phyloP scores from a whole-genome alignment of 2,329 filamentous ascomycete genomes.

The Calonectria fujianensis region DNA sequence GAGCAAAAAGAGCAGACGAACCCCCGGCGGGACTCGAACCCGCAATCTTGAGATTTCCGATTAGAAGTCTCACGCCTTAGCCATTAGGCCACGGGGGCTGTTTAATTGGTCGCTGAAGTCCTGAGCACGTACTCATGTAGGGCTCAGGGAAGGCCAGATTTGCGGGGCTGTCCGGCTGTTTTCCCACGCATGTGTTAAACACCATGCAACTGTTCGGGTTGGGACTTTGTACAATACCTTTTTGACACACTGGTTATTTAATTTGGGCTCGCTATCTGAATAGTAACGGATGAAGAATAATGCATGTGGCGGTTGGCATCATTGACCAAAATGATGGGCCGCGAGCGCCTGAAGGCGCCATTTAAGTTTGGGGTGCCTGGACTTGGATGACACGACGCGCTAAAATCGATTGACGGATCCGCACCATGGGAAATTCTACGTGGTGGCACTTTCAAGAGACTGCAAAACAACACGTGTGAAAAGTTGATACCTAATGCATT shows the following conservation, averaged over 20 bases:
- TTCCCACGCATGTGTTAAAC: background rate
- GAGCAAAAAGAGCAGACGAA: background rate
- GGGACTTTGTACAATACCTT: background rate
- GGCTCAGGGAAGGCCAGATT: background rate
- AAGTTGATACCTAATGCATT: background rate
- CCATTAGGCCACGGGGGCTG: slow-evolving; percentile 23
- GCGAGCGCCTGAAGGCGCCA: no score
- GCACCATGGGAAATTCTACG: no score
- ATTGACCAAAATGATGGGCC: no score
- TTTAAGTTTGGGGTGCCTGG: no score
- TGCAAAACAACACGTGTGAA: background rate
- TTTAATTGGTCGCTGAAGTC: background rate
- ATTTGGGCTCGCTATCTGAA: background rate
- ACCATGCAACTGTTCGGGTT: no score
- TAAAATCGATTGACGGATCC: no score
- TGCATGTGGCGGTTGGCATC: no score
- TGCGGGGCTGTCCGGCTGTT: background rate
- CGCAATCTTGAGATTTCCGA: background rate
- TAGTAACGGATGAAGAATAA: no score
- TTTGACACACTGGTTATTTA: background rate
- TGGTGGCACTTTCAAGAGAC: background rate
- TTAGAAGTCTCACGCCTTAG: slow-evolving; percentile 17
- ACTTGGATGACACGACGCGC: no score
- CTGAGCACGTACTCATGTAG: background rate
- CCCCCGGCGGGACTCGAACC: slow-evolving; percentile 20